phyloP scores from a whole-genome alignment of 371 early-diverging fungal species.

The Nematocida sp. region DNA sequence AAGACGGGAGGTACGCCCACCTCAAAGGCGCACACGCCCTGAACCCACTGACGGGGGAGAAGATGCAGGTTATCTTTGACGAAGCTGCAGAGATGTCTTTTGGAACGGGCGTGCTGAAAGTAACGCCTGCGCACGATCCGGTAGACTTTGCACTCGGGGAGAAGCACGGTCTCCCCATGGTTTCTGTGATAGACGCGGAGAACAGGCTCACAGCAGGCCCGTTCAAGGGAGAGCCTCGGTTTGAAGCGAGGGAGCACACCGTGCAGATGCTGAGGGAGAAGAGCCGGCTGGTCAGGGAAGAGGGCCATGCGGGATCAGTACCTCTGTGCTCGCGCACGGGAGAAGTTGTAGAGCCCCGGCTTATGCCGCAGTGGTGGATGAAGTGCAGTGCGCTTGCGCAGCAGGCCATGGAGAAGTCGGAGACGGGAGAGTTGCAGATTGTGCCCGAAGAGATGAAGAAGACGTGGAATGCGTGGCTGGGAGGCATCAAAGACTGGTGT shows the following conservation, averaged over 20 bases:
- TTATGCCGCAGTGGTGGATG: constrained; percentile 99
- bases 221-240: constrained; percentile 75
- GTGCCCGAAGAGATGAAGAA: constrained; percentile 77
- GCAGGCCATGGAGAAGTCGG: constrained; percentile 68
- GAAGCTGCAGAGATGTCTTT: constrained; percentile 83
- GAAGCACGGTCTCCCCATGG: constrained; percentile 80
- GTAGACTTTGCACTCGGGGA: constrained; percentile 94
- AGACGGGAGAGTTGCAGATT: constrained; percentile 76
- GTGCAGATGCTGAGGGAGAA: constrained; percentile 75
- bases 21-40: constrained; percentile 65
- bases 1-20: constrained; percentile 72
- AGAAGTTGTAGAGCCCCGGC: constrained; percentile 89
- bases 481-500: constrained; percentile 91
- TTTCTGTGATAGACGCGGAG: constrained; percentile 86
- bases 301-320: constrained; percentile 80
- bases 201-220: constrained; percentile 75
- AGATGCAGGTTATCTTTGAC: constrained; percentile 81
- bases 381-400: constrained; percentile 81
- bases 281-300: constrained; percentile 76
- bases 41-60: constrained; percentile 84
- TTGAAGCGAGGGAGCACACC: constrained; percentile 83
- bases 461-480: constrained; percentile 92
- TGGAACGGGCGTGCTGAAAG: constrained; percentile 97
- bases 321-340: constrained; percentile 82
- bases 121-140: constrained; percentile 96